Evolutionary conservation across 2,329 filamentous ascomycete genomes (phyloP).

Genomic region (Raffaelea arxii): DNA sequence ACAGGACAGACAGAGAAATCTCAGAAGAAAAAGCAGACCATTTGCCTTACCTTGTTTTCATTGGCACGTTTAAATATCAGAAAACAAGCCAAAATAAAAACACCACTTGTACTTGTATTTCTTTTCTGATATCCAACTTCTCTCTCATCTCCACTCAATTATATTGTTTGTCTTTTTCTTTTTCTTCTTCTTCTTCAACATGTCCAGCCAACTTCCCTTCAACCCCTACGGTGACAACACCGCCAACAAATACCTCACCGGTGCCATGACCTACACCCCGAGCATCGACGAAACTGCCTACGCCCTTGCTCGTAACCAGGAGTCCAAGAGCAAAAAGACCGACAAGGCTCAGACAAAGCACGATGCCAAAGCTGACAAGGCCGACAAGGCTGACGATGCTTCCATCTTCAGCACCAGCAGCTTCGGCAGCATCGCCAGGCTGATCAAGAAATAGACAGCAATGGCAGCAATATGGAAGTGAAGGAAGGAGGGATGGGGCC

Average conservation of each 20-base stretch:
- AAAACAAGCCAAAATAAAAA: too few relatives aligned
- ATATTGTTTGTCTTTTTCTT: too few relatives aligned
- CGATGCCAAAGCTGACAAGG: neutral
- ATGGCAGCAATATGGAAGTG: neutral
- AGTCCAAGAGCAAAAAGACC: neutral
- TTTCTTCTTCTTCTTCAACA: too few relatives aligned
- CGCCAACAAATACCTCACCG: too few relatives aligned
- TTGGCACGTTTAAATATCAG: too few relatives aligned
- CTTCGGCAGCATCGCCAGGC: conserved; percentile 14
- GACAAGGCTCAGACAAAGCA: neutral
- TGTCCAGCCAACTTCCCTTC: too few relatives aligned
- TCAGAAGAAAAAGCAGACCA: too few relatives aligned
- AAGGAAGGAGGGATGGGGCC: neutral
- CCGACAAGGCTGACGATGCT: conserved; percentile 12
- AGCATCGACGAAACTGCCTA: conserved; percentile 5
- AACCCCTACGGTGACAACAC: neutral
- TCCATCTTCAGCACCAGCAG: conserved; percentile 15
- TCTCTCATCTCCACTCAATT: too few relatives aligned
- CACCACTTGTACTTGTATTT: too few relatives aligned
- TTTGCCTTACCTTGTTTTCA: too few relatives aligned
- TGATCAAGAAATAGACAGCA: conserved; percentile 11
- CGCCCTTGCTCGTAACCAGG: conserved; percentile 3
- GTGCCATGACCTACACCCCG: conserved; percentile 6
- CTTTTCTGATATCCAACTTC: too few relatives aligned
- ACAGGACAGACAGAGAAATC: too few relatives aligned